Base-by-base conservation (phyloP, 2,329 filamentous ascomycete species). In the Penicillium sp. region DNA sequence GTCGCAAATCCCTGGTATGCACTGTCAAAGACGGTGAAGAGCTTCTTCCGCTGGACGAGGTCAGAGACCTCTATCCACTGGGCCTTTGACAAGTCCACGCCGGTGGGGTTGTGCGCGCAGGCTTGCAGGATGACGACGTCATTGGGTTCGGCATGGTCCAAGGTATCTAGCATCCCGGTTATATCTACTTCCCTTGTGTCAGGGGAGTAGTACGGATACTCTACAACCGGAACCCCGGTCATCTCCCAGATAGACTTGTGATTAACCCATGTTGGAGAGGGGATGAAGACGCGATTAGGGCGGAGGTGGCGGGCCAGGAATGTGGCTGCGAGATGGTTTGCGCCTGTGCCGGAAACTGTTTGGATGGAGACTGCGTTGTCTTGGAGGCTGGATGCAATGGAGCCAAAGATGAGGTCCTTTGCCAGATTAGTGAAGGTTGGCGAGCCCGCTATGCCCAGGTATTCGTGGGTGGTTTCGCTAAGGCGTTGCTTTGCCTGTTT, bases 51-150 rank as follows among this genome's bases (percentile, higher is more conserved):
- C 67, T 82, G 82, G 71, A 95, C 84, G 29, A 95, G 74, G 25
- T 81, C 76, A 35, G 90, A 89, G 51, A 96, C 83, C 77, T 91
- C 83, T 74, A 86, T 88, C 93, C 92, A 96, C 78, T 96, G 91
- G 4, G n/a, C 2, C 9, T 12, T 40, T 12, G 37, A 40, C 7
- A 90, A 89, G 76, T 96, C 93, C 59, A 95, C 89, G 51, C 93
- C 92, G 0, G 93, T 97, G n/a, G 93, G 93, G 79, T 96, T 97
- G 80, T 96, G 92, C 17, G 93, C 93, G 73, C 93, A 97, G 57
- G 91, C 89, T 76, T 96, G 93, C 27, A 96, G 84, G 37, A 96
- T 83, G 70, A 97, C 86, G 72, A 96, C 85, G 73, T 90, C 91
- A 64, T 86, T 85, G 43, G 90, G 84, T 2, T 89, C 85, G 6